These are phyloP conservation scores for Teratosphaeria nubilosa DNA, from an alignment of 2,329 filamentous ascomycete species.

Conservation along the genomic window DNA sequence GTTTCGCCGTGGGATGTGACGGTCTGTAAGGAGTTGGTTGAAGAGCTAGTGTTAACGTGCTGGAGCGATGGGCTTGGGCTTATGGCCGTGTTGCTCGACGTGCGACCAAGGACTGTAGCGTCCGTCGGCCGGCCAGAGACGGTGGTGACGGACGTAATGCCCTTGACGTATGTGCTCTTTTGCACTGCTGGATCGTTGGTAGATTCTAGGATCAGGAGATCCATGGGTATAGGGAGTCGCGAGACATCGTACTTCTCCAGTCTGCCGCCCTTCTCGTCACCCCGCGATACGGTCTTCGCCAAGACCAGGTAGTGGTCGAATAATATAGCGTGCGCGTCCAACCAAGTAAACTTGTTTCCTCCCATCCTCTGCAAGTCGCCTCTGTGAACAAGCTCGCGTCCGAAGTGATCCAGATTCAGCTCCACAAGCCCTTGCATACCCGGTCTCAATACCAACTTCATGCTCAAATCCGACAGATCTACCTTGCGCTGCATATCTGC, in stretches of 20 bases:
- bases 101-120: constrained; percentile 40
- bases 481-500: constrained; percentile 89
- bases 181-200: constrained; percentile 84
- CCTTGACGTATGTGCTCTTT: constrained; percentile 60
- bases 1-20: constrained; percentile 41
- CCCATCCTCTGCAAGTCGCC: constrained; percentile 85
- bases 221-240: constrained; percentile 93
- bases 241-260: constrained; percentile 85
- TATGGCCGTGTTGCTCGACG: constrained; percentile 27
- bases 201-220: constrained; percentile 82
- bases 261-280: constrained; percentile 62
- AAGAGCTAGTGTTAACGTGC: constrained; percentile 59
- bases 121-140: constrained; percentile 38
- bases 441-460: constrained; percentile 73
- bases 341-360: constrained; percentile 80
- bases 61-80: constrained; percentile 44
- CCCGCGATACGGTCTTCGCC: constrained; percentile 60
- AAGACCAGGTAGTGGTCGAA: constrained; percentile 96
- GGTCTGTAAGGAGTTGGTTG: constrained; percentile 36
- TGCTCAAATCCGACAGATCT: constrained; percentile 70
- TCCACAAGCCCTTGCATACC: constrained; percentile 74
- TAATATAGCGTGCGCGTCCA: constrained; percentile 84
- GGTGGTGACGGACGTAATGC: constrained; percentile 57
- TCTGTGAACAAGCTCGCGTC: constrained; percentile 76
- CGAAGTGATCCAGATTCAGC: constrained; percentile 87